phyloP scores from a whole-genome alignment of 202 grass and related monocot species.

The Elaeis oleifera region DNA sequence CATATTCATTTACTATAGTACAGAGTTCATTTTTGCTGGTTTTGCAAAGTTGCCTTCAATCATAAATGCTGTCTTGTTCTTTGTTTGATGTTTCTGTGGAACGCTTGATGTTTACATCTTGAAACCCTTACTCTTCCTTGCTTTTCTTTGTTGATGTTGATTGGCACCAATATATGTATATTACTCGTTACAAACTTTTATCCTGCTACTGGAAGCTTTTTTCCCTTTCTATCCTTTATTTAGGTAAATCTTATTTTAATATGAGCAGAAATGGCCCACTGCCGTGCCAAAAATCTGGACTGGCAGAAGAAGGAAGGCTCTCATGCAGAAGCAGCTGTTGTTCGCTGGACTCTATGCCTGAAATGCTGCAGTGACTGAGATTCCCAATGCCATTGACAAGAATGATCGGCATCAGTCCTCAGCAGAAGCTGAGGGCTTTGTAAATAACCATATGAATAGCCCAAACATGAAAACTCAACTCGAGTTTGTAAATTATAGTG shows the following conservation, averaged over 20 bases:
- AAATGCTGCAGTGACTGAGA: conserved; percentile 13
- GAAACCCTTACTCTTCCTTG: too few species aligned
- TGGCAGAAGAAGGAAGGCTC: conserved; percentile 47
- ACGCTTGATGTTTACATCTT: too few species aligned
- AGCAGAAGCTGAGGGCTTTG: conserved; percentile 38
- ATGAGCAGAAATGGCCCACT: conserved; percentile 36
- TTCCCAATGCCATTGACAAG: conserved; percentile 32
- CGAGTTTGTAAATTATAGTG: conserved; percentile 60
- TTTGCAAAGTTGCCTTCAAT: too few species aligned
- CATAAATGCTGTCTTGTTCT: too few species aligned
- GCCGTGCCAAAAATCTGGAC: conserved; percentile 29
- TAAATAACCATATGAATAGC: conserved; percentile 43
- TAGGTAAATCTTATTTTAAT: conserved; percentile 40
- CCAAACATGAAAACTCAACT: conserved; percentile 32
- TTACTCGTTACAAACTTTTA: too few species aligned
- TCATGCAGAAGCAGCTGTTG: conserved; percentile 62
- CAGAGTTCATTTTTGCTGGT: conserved; percentile 6
- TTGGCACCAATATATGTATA: too few species aligned
- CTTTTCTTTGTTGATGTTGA: too few species aligned
- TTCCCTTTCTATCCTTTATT: neutral
- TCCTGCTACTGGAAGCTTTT: too few species aligned
- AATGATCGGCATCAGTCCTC: conserved; percentile 30
- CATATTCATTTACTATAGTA: neutral
- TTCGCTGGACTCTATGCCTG: conserved; percentile 55
- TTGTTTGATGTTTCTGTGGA: too few species aligned